Base-by-base conservation (phyloP, 2,329 filamentous ascomycete species). In the Colletotrichum truncatum region DNA sequence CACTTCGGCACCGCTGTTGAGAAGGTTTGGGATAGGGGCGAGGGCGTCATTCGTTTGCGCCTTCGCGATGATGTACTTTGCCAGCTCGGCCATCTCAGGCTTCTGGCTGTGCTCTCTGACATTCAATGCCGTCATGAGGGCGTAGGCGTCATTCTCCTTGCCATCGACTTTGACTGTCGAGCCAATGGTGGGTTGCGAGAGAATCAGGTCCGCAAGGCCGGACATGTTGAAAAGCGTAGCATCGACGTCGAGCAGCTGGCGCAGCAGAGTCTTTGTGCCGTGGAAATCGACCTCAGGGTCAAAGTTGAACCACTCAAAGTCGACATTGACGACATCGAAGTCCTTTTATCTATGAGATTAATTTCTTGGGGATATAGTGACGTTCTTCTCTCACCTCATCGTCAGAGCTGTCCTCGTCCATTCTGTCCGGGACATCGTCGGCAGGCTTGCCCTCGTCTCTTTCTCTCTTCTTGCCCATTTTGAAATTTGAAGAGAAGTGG, bases 301-400 rank as follows among this genome's bases (percentile, higher is more conserved):
- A 68, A 95, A 97, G 80, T 98, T 97, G 82, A 98, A 99, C 92
- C 94, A 98, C 82, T 99, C 96, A 74, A 99, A 99, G 70, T 98
- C 95, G 63, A 98, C 94, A 75, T 98, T 91, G 70, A 99, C 89
- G 77, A 95, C 91, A 75, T 97, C 92, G 74, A 94, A 91, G 73
- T 97, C 93, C 93, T 97, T 58, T 6, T 34, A 25, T 6, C n/a
- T 36, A 60, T 67, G 64, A 53, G 38, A 23, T 75, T 64, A n/a
- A 38, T 28, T 26, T 16, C 4, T 36, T 57, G 51, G n/a, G 18
- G 26, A 41, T 25, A 43, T 23, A 39, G 68, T 74, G n/a, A 18
- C 2, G 14, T n/a, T n/a, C n/a, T n/a, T 26, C 26, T 63, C 63
- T 59, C 52, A 84, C 86, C 72, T 87, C 86, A 58, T 85, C 84